Evolutionary conservation across 208 protist genomes (phyloP), one percentile per base, ranked within the genome.

Genomic region (Strigomonas galati): DNA sequence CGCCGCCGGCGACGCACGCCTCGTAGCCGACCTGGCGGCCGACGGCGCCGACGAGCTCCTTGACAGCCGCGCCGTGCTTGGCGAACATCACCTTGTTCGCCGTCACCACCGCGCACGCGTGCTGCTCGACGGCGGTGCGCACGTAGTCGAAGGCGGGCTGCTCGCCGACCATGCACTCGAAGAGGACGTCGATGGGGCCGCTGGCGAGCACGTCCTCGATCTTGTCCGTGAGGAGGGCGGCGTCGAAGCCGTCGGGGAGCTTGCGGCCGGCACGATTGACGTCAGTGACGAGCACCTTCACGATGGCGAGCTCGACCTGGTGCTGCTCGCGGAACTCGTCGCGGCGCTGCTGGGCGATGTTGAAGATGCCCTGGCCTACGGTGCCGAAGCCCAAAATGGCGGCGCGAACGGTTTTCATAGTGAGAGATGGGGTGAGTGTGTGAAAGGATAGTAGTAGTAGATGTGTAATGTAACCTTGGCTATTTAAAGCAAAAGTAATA

Each of bases 71-170:
- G 14, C 65, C 72, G 69, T 76, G 59, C 21, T 64, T 58, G 1
- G 69, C 72, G 35, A 76, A 75, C 77, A 79, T 79, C 5, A 76
- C 72, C 30, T 79, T 76, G 43, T 78, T 79, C n/a, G 72, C 72
- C 15, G 77, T 79, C 15, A 76, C 64, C 9, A 79, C 67, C 3
- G 77, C 63, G 69, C 66, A 76, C 27, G 43, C 69, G 54, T 72
- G 65, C 26, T 78, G 65, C 32, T 66, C 54, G 26, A 76, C 65
- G n/a, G 69, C 61, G 23, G 62, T 44, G 35, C 55, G 64, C n/a
- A 78, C 54, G 44, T 75, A 75, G 30, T 62, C 56, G 56, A 73
- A 54, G 15, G 73, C 61, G 4, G 76, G 76, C 53, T 77, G 56
- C 69, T 73, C 72, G 17, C 69, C 77, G 15, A 79, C 77, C 0